These are phyloP conservation scores for Arachnopeziza araneosa DNA, from an alignment of 2,329 filamentous ascomycete species.

Conservation along the genomic window DNA sequence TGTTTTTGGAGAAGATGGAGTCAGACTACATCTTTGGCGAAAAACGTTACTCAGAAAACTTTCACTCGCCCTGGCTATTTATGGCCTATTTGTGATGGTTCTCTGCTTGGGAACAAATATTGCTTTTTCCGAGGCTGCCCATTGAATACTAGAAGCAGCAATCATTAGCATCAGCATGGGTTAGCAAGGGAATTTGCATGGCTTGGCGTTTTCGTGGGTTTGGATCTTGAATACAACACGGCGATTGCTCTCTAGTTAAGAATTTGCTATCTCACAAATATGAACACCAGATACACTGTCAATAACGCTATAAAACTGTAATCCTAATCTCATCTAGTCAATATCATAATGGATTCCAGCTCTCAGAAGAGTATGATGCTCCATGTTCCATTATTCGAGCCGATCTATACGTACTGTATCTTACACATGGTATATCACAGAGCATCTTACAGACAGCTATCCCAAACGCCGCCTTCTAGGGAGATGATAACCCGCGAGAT, in stretches of 20 bases:
- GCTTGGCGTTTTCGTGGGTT: slow-evolving; percentile 11
- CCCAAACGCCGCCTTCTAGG: too few relatives aligned
- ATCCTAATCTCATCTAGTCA: too few relatives aligned
- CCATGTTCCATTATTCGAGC: too few relatives aligned
- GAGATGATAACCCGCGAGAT: too few relatives aligned
- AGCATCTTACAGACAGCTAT: too few relatives aligned
- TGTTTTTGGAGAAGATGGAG: neutral
- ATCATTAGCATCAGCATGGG: neutral
- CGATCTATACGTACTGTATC: too few relatives aligned
- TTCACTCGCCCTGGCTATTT: slow-evolving; percentile 71
- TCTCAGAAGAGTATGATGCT: too few relatives aligned
- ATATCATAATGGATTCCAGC: too few relatives aligned
- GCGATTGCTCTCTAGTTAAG: neutral
- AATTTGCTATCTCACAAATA: neutral
- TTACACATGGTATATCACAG: too few relatives aligned
- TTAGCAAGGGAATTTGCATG: slow-evolving; percentile 8
- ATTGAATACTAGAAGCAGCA: slow-evolving; percentile 37
- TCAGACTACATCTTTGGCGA: slow-evolving; percentile 32
- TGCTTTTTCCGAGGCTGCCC: slow-evolving; percentile 60
- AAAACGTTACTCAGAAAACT: slow-evolving; percentile 62
- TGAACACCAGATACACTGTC: neutral
- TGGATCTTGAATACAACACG: neutral
- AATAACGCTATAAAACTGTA: too few relatives aligned
- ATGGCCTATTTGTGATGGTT: slow-evolving; percentile 83
- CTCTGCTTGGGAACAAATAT: slow-evolving; percentile 82